These are phyloP conservation scores for Rhododendron simsii DNA, from an alignment of 148 eudicot genomes.

Conservation along the genomic window DNA sequence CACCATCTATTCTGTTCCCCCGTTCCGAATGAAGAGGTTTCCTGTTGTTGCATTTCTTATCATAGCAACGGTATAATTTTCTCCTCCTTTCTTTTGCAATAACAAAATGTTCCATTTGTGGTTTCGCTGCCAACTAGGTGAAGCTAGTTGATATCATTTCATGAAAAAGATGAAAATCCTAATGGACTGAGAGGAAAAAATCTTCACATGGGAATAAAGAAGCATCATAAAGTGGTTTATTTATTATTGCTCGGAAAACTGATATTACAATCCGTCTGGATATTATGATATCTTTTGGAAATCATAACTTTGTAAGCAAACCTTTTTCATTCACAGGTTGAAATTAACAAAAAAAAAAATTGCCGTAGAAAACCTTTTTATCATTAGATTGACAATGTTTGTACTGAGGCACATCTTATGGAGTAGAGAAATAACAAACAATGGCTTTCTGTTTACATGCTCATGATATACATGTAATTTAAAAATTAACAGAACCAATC, in stretches of 20 bases:
- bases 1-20: conserved; percentile 97
- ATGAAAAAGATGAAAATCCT: background rate
- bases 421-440: background rate
- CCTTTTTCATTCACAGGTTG: background rate
- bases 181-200: background rate
- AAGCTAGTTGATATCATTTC: background rate
- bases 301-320: background rate
- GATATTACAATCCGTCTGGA: background rate
- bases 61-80: conserved; percentile 70
- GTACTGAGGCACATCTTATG: background rate
- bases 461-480: background rate
- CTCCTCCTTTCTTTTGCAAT: background rate
- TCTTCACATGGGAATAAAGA: background rate
- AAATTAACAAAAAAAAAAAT: background rate
- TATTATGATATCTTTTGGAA: background rate
- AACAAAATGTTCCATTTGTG: background rate
- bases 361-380: background rate
- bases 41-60: conserved; percentile 93
- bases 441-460: background rate
- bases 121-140: background rate
- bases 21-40: conserved; percentile 90
- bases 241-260: background rate
- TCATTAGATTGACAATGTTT: background rate
- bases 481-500: conserved; percentile 8
- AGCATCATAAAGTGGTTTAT: background rate